These are phyloP conservation scores for Aspergillus sp. DNA, from an alignment of 2,329 filamentous ascomycete species.

Conservation along the genomic window DNA sequence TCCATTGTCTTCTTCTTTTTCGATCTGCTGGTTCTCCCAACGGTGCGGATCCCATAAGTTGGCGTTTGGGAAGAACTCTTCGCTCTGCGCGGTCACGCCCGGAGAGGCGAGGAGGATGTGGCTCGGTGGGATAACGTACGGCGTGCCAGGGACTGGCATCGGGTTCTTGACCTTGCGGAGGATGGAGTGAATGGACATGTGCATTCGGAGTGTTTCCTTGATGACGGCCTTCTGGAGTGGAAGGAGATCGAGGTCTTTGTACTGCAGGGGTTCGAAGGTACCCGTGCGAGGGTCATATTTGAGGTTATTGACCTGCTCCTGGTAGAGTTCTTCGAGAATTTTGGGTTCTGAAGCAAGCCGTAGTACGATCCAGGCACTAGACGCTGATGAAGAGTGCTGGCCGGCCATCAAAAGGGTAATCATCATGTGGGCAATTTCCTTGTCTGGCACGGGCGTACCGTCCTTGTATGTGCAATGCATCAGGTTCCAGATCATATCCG, in stretches of 20 bases:
- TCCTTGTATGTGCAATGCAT: constrained; percentile 79
- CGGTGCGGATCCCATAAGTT: constrained; percentile 65
- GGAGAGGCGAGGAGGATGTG: constrained; percentile 83
- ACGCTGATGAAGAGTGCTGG: constrained; percentile 78
- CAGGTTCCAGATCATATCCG: constrained; percentile 78
- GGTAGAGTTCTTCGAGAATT: constrained; percentile 71
- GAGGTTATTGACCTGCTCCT: constrained; percentile 65
- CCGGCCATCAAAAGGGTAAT: constrained; percentile 84
- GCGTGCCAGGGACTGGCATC: constrained; percentile 56
- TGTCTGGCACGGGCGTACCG: constrained; percentile 69
- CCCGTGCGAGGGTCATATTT: constrained; percentile 28
- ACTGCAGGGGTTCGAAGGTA: constrained; percentile 60
- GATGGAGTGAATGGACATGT: constrained; percentile 74
- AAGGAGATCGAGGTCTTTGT: constrained; percentile 64
- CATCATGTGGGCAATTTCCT: constrained; percentile 83
- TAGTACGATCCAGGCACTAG: constrained; percentile 77
- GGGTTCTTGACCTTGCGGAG: constrained; percentile 74
- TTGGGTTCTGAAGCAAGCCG: constrained; percentile 72
- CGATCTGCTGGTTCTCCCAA: constrained; percentile 54
- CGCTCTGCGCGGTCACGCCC: constrained; percentile 64
- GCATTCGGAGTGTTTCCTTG: constrained; percentile 73
- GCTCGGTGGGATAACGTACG: constrained; percentile 76
- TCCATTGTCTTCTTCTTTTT: constrained; percentile 50
- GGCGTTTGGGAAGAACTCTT: constrained; percentile 65
- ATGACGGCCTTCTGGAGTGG: constrained; percentile 67